These are phyloP conservation scores for Leccinum pseudoinsigne DNA, from an alignment of 1,284 basidiomycete species.

Conservation along the genomic window DNA sequence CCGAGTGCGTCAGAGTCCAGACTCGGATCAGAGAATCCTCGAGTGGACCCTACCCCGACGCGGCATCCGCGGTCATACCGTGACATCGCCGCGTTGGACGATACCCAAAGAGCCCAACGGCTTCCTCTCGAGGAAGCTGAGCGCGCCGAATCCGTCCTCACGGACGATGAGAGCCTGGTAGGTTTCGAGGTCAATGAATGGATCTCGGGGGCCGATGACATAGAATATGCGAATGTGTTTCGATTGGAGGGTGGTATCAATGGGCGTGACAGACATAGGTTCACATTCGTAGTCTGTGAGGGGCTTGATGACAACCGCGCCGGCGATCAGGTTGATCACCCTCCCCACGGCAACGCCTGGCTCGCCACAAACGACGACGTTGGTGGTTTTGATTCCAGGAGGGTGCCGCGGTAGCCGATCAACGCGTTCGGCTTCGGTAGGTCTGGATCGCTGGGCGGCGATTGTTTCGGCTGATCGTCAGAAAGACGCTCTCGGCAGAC, in stretches of 20 bases:
- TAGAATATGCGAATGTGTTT: constrained; percentile 26
- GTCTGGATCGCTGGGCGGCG: constrained; percentile 5
- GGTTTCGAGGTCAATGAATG: constrained; percentile 15
- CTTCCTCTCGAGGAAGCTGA: too few species aligned
- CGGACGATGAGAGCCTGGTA: constrained; percentile 11
- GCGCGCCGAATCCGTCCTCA: too few species aligned
- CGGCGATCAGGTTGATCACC: constrained; percentile 24
- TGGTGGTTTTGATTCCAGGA: constrained; percentile 24
- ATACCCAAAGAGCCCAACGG: too few species aligned
- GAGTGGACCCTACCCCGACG: too few species aligned
- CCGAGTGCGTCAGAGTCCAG: too few species aligned
- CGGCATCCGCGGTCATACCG: too few species aligned
- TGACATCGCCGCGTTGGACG: too few species aligned
- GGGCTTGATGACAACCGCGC: constrained; percentile 22
- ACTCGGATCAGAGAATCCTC: too few species aligned
- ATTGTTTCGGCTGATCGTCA: not conserved
- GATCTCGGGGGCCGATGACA: constrained; percentile 25
- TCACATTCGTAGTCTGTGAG: constrained; percentile 28
- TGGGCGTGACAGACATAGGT: constrained; percentile 21
- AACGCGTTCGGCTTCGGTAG: constrained; percentile 21
- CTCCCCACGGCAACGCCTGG: constrained; percentile 25
- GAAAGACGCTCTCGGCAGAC: constrained; percentile 7
- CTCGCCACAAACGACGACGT: constrained; percentile 32
- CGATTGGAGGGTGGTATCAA: constrained; percentile 24
- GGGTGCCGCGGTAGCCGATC: constrained; percentile 21